Conservation (phyloP, 192 early-diverging fungal species). For the Coemansia sp. region DNA sequence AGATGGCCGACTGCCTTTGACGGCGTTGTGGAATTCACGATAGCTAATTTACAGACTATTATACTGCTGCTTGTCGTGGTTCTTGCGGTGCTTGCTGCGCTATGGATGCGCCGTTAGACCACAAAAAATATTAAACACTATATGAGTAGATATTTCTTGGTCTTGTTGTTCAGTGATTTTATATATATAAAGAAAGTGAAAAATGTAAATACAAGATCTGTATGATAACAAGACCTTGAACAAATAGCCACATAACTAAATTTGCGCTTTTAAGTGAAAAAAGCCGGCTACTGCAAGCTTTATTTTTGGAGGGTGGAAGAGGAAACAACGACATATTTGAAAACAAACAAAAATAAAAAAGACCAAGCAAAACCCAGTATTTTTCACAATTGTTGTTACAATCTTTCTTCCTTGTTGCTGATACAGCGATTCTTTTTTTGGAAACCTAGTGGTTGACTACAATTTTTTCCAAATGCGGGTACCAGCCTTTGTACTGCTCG, state of each 20-base stretch:
- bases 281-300: not conserved
- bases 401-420: too few species aligned
- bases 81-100: slow-evolving; percentile 25
- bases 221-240: too few species aligned
- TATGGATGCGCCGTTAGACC: slow-evolving; percentile 18
- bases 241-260: not conserved
- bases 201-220: too few species aligned
- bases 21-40: slow-evolving; percentile 2
- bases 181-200: not conserved
- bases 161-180: too few species aligned
- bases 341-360: too few species aligned
- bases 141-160: too few species aligned
- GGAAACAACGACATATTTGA: too few species aligned
- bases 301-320: not conserved
- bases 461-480: slow-evolving; percentile 6
- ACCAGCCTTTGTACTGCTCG: not conserved
- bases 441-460: not conserved
- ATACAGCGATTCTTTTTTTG: too few species aligned
- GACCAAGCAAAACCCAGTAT: too few species aligned
- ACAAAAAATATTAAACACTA: too few species aligned
- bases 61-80: slow-evolving; percentile 27
- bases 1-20: slow-evolving; percentile 40
- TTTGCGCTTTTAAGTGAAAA: not conserved
- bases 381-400: too few species aligned
- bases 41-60: slow-evolving; percentile 25